Percentiles rank a stretch among this genome's conserved stretches.
phyloP scores from a whole-genome alignment of 495 filamentous ascomycete species.

The Neurospora cerealis region DNA sequence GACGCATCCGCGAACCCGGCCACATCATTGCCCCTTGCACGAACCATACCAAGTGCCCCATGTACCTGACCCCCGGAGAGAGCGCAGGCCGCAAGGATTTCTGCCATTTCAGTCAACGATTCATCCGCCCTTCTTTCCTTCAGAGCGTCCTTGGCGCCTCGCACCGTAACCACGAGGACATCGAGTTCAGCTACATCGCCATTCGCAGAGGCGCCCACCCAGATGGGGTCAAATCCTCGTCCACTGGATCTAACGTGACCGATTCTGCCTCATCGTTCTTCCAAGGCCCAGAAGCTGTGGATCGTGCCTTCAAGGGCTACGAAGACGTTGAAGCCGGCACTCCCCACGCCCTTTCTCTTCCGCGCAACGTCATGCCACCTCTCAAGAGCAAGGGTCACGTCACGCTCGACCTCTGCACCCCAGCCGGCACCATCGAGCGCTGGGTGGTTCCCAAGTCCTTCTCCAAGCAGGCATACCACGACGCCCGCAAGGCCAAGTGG shows the following conservation, averaged over 20 bases:
- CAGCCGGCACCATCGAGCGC: conserved; percentile 75
- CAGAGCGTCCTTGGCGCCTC: conserved; percentile 62
- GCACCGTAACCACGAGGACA: conserved; percentile 78
- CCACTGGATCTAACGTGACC: conserved; percentile 1
- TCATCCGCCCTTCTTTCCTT: conserved; percentile 69
- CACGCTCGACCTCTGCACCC: conserved; percentile 84
- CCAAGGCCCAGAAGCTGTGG: conserved; percentile 18
- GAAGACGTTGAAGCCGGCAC: conserved; percentile 13
- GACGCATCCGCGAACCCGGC: conserved; percentile 48
- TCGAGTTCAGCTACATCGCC: conserved; percentile 79
- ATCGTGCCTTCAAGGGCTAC: conserved; percentile 33
- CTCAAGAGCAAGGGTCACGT: conserved; percentile 83
- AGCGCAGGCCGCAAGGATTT: conserved; percentile 70
- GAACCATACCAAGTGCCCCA: conserved; percentile 78
- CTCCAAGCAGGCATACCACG: conserved; percentile 70
- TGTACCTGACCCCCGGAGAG: conserved; percentile 65
- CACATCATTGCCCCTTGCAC: conserved; percentile 97
- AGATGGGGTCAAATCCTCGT: conserved; percentile 35
- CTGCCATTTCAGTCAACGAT: conserved; percentile 86
- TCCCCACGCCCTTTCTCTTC: conserved; percentile 58
- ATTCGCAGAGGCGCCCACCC: conserved; percentile 60
- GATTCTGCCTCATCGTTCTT: not conserved
- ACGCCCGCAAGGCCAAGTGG: conserved; percentile 84
- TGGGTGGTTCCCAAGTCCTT: conserved; percentile 84
- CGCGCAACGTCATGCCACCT: conserved; percentile 66